phyloP scores from a whole-genome alignment of 495 filamentous ascomycete species.

The Penicillium riverlandense region DNA sequence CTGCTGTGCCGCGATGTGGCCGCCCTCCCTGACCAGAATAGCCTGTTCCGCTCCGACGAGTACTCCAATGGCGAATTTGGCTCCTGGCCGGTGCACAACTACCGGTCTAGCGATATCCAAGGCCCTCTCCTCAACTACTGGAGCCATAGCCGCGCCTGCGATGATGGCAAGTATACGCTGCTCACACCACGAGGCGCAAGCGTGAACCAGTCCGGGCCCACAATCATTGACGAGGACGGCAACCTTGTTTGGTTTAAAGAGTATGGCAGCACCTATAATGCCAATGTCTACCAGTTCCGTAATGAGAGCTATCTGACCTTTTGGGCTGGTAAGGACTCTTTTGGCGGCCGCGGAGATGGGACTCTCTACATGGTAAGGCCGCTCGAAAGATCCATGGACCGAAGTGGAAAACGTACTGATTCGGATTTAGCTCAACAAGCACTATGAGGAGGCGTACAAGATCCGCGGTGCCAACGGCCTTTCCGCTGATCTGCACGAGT shows the following conservation, averaged over 20 bases:
- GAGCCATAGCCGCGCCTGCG: constrained; percentile 18
- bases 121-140: constrained; percentile 33
- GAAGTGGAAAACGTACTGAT: too few species aligned
- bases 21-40: not conserved
- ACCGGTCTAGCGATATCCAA: constrained; percentile 25
- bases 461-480: constrained; percentile 27
- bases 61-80: constrained; percentile 31
- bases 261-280: constrained; percentile 30
- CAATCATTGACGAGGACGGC: constrained; percentile 38
- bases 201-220: constrained; percentile 29
- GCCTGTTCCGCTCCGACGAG: constrained; percentile 6
- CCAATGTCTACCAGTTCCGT: constrained; percentile 33
- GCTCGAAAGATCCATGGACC: too few species aligned
- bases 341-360: constrained; percentile 42
- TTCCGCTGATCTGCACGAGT: constrained; percentile 37
- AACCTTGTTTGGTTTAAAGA: constrained; percentile 35
- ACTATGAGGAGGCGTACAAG: constrained; percentile 39
- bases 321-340: constrained; percentile 41
- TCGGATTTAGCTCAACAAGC: constrained; percentile 33
- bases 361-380: constrained; percentile 40
- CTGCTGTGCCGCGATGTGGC: too few species aligned
- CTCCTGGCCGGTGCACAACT: constrained; percentile 30
- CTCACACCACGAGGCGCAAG: constrained; percentile 35
- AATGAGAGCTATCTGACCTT: constrained; percentile 41
- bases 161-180: constrained; percentile 32